phyloP scores from a whole-genome alignment of 345 rosid species.

The Carallia brachiata region DNA sequence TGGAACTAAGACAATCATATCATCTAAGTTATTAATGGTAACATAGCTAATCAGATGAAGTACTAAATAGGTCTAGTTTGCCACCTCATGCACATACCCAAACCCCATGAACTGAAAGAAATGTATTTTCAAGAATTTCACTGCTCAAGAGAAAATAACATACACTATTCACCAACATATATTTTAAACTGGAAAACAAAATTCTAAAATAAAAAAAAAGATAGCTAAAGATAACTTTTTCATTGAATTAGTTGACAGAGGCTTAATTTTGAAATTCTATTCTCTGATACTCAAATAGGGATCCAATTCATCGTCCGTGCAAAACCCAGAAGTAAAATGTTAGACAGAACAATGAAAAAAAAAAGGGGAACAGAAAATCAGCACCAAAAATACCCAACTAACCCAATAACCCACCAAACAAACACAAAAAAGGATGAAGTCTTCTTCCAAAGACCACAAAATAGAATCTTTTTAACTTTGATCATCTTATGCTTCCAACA shows the following conservation, averaged over 20 bases:
- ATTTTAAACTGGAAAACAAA: too few species aligned
- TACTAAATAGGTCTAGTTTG: too few species aligned
- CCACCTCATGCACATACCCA: too few species aligned
- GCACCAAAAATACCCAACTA: not conserved
- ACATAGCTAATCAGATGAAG: too few species aligned
- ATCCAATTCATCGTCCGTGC: conserved; percentile 21
- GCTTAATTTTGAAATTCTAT: not conserved
- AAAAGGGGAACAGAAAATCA: not conserved
- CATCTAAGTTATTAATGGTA: too few species aligned
- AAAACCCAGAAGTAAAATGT: conserved; percentile 19
- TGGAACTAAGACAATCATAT: not conserved
- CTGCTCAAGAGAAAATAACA: too few species aligned
- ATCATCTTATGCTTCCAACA: conserved; percentile 18
- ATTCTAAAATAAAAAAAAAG: too few species aligned
- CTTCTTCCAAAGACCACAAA: not conserved
- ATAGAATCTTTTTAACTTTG: conserved; percentile 1
- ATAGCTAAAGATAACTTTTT: too few species aligned
- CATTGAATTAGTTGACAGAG: not conserved
- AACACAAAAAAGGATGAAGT: not conserved
- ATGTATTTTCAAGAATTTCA: too few species aligned
- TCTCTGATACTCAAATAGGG: not conserved
- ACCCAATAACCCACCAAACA: not conserved
- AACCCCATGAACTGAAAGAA: too few species aligned
- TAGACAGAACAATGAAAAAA: not conserved
- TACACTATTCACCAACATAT: too few species aligned